Percentiles rank a stretch among this genome's conserved stretches.
These are phyloP conservation scores for Mucor piriformis DNA, from an alignment of 371 early-diverging fungal genomes.

Conservation along the genomic window DNA sequence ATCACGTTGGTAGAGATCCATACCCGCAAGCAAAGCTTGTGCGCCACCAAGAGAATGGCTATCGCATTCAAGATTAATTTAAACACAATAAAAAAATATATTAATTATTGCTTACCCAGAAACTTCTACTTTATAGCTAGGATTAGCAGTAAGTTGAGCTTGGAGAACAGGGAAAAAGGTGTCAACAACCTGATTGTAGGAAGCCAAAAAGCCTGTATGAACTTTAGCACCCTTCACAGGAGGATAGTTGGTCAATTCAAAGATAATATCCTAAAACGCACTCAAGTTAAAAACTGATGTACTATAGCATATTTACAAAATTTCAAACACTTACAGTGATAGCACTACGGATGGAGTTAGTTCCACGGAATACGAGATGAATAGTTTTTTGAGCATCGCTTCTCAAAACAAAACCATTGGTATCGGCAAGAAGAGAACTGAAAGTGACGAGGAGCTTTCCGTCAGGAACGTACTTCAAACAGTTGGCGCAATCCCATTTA, in stretches of 20 bases:
- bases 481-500: conserved; percentile 27
- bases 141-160: conserved; percentile 18
- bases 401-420: conserved; percentile 29
- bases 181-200: conserved; percentile 9
- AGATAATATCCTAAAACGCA: conserved; percentile 13
- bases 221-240: conserved; percentile 30
- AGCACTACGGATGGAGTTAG: conserved; percentile 28
- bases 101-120: conserved; percentile 18
- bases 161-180: conserved; percentile 18
- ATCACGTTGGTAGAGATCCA: conserved; percentile 30
- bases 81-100: neutral
- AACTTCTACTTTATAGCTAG: conserved; percentile 24
- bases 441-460: conserved; percentile 27
- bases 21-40: conserved; percentile 26
- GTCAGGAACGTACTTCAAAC: conserved; percentile 24
- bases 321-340: conserved; percentile 14
- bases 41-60: conserved; percentile 35
- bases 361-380: conserved; percentile 30
- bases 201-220: conserved; percentile 26
- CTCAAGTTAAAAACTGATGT: neutral
- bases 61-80: neutral
- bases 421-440: conserved; percentile 20
- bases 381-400: conserved; percentile 29
- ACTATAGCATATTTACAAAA: too few species aligned
- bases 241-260: conserved; percentile 16